Base-by-base conservation (phyloP, 78 protist genomes). In the Speleostelium caveatum region DNA sequence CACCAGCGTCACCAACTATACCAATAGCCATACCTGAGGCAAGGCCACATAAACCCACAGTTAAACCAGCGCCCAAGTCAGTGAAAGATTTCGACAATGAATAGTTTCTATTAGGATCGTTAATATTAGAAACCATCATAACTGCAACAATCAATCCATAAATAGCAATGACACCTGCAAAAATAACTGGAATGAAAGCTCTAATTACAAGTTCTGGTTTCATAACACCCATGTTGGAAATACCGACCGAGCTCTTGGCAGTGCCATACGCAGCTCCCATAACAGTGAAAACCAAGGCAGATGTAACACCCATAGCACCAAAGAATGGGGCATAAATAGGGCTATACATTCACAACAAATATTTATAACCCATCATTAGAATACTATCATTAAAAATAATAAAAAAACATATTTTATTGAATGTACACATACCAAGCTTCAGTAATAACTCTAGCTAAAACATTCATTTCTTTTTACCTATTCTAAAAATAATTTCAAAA, bases 181-280 rank as follows among this genome's bases (percentile, higher is more conserved):
- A 97, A 93, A 99, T 95, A n/a, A 98, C 99, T 60, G 73, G 94
- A 67, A 94, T 83, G 87, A 83, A 67, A 56, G 96, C 76, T 92
- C 96, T 96, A 98, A 99, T 98, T 69, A 97, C 98, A 2, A 96
- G 93, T 65, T 96, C 97, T 30, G 99, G 99, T 39, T 95, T 73
- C 95, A 95, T 60, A 35, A 99, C 99, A 85, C 99, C 99, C 97
- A 98, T 94, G 28, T 97, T 79, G 0, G 98, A 78, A 58, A 98
- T 97, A 8, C 99, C 99, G 8, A 97, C 98, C 0, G 99, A 98
- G 17, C 98, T 58, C 94, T 98, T 99, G 39, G 99, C 99, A 10
- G 99, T 98, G 10, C 99, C 99, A 94, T 99, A 99, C 19, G 99
- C 99, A 28, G 99, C 97, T 2, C 99, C 99, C 58, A 99, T 91